A percentile compares a stretch with the other conserved stretches of the same genome.
Evolutionary conservation across 768 basidiomycete species (phyloP).

Genomic region (Gymnopilus junonius): DNA sequence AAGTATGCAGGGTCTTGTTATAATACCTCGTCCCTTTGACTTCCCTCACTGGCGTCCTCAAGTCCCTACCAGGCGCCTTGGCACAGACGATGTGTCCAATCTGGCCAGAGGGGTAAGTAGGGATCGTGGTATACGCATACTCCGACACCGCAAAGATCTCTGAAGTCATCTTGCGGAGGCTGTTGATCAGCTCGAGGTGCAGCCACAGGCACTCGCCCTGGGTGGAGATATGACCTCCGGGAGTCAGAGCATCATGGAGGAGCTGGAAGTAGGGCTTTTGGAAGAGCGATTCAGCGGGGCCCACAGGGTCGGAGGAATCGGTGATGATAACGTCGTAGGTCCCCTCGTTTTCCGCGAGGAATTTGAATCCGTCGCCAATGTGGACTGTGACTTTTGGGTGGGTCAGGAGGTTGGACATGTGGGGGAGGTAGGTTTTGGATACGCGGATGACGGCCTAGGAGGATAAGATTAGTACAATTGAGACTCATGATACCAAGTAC

Average conservation of each 20-base stretch:
- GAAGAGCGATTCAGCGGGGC: constrained; percentile 93
- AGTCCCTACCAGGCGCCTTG: constrained; percentile 69
- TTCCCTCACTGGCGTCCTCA: constrained; percentile 74
- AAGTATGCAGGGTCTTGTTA: constrained; percentile 76
- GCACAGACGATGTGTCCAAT: constrained; percentile 94
- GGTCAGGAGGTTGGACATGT: constrained; percentile 85
- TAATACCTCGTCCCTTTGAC: constrained; percentile 83
- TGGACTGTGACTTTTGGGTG: constrained; percentile 82
- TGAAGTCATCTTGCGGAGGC: constrained; percentile 70
- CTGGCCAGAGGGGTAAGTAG: constrained; percentile 97
- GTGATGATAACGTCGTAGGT: constrained; percentile 98
- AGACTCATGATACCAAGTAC: neutral
- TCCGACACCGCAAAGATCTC: constrained; percentile 80
- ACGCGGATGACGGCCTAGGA: constrained; percentile 89
- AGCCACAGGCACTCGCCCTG: constrained; percentile 97
- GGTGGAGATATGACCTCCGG: constrained; percentile 92
- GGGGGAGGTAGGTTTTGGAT: constrained; percentile 90
- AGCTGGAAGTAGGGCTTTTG: constrained; percentile 97
- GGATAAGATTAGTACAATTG: neutral
- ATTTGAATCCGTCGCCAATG: constrained; percentile 97
- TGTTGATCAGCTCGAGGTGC: constrained; percentile 84
- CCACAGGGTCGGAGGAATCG: constrained; percentile 97
- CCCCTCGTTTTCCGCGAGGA: constrained; percentile 84
- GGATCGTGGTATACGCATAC: constrained; percentile 96
- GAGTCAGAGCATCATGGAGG: constrained; percentile 85